Evolutionary conservation across 1,139 yeast genomes (phyloP).

Genomic region (Blastobotrys arbuscula): DNA sequence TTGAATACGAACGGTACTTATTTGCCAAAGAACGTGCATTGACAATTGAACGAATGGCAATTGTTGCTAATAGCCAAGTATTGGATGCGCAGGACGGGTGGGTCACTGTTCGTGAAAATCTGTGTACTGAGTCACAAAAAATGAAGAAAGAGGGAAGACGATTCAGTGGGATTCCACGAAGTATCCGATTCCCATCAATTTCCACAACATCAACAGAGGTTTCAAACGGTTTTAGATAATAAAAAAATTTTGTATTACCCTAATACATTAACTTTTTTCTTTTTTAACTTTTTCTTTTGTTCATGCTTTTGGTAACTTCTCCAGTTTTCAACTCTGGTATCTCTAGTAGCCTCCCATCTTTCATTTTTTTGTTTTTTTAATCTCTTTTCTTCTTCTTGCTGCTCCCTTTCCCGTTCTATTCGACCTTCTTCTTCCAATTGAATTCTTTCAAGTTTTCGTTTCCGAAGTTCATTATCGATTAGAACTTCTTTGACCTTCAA

Average conservation of each 20-base stretch:
- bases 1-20: not conserved
- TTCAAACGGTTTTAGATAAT: not conserved
- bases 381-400: constrained; percentile 39
- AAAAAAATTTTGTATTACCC: constrained; percentile 14
- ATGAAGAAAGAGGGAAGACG: not conserved
- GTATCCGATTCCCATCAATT: not conserved
- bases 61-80: not conserved
- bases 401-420: constrained; percentile 35
- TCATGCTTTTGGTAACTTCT: constrained; percentile 44
- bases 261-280: constrained; percentile 32
- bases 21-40: not conserved
- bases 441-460: constrained; percentile 36
- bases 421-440: constrained; percentile 42
- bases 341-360: constrained; percentile 62
- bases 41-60: not conserved
- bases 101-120: not conserved
- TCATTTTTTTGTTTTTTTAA: constrained; percentile 40
- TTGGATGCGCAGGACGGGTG: not conserved
- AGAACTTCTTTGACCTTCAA: constrained; percentile 39
- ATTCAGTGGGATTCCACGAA: not conserved
- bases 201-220: not conserved
- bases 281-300: constrained; percentile 39
- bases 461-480: constrained; percentile 41
- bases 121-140: not conserved
- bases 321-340: constrained; percentile 58